A percentile compares a stretch with the other conserved stretches of the same genome.
phyloP scores from a whole-genome alignment of 345 rosid species.

The Lumnitzera littorea region DNA sequence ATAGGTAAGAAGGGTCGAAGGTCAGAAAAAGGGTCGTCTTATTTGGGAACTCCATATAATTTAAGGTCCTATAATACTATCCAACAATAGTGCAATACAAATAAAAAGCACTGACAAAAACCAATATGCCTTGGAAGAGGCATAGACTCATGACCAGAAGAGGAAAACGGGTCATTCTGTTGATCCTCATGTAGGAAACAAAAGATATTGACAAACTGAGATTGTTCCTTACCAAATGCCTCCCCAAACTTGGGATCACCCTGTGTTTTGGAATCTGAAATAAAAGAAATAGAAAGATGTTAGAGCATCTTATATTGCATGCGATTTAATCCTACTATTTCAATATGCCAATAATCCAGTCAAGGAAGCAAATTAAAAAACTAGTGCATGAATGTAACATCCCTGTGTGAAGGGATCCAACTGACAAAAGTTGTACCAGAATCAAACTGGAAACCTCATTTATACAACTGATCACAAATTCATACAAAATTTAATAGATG shows the following conservation, averaged over 20 bases:
- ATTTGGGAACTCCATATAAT: no score
- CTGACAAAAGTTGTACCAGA: no score
- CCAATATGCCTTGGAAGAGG: no score
- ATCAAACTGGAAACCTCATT: background rate
- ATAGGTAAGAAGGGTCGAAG: no score
- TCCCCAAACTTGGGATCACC: constrained; percentile 66
- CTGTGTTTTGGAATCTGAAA: constrained; percentile 53
- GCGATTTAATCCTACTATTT: no score
- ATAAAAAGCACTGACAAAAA: no score
- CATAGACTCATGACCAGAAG: no score
- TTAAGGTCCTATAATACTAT: no score
- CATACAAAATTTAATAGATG: background rate
- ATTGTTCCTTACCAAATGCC: constrained; percentile 55
- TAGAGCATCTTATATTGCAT: no score
- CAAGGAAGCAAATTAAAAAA: background rate
- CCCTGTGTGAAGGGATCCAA: no score
- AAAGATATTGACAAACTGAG: constrained; percentile 1
- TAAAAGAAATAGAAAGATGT: constrained; percentile 2
- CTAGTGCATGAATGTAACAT: background rate
- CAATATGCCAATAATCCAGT: background rate
- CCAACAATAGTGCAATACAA: no score
- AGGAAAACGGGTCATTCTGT: background rate
- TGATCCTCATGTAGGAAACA: background rate
- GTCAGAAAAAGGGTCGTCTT: no score
- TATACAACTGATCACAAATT: background rate